These are phyloP conservation scores for Zygosaccharomyces sapae DNA, from an alignment of 1,139 yeast genomes.

Conservation along the genomic window DNA sequence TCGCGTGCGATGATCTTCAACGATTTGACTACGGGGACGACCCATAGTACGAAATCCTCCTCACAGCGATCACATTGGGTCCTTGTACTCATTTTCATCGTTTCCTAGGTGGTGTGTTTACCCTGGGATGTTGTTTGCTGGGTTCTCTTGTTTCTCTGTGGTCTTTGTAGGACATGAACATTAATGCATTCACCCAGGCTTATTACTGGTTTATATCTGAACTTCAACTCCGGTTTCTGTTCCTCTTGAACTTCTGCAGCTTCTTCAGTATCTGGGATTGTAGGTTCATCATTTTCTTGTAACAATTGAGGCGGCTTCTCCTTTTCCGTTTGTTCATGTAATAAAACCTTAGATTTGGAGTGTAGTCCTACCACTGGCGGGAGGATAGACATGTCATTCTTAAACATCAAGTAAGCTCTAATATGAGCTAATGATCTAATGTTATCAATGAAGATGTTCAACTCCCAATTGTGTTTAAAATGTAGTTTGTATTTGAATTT, in stretches of 20 bases:
- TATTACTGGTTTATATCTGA: constrained; percentile 24
- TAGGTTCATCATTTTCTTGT: constrained; percentile 13
- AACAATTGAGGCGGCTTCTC: constrained; percentile 7
- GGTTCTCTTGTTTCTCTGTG: constrained; percentile 23
- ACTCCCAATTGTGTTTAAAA: constrained; percentile 32
- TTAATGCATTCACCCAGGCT: constrained; percentile 30
- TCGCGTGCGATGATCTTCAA: not conserved
- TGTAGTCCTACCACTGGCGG: constrained; percentile 6
- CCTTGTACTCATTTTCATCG: not conserved
- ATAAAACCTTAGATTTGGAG: constrained; percentile 12
- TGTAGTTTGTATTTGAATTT: constrained; percentile 28
- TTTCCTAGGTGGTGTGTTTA: not conserved
- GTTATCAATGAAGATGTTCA: constrained; percentile 30
- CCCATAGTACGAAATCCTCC: not conserved
- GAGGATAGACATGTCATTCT: constrained; percentile 8
- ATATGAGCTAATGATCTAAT: constrained; percentile 26
- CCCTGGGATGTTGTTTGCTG: not conserved
- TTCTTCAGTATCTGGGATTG: not conserved
- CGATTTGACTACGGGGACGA: not conserved
- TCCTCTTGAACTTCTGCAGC: constrained; percentile 12
- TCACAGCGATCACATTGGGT: not conserved
- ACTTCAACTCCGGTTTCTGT: constrained; percentile 26
- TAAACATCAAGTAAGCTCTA: constrained; percentile 25
- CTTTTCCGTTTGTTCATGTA: constrained; percentile 9
- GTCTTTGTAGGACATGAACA: constrained; percentile 32